Evolutionary conservation across 2,329 filamentous ascomycete genomes (phyloP), one percentile per base, ranked within the genome.

Genomic region (Capronia americana): DNA sequence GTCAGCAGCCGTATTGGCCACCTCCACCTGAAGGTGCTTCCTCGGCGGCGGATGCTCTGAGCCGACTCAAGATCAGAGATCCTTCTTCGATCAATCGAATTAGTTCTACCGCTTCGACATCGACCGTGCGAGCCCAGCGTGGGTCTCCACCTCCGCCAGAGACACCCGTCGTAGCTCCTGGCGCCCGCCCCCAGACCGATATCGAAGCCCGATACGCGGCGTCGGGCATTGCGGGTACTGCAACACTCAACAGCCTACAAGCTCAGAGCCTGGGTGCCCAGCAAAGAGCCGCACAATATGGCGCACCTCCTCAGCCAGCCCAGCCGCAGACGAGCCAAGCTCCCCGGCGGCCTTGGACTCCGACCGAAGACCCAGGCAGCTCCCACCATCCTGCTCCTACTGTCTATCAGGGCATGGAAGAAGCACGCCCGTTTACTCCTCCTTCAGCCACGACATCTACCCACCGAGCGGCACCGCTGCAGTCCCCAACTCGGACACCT

Each of bases 141-240:
- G 95, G 95, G 51, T 98, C 94, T 30, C 95, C 95, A 4, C 94
- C 95, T 4, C 95, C 95, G 1, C 95, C 95, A 8, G 94, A 98
- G 77, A 98, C 95, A 0, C 92, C 95, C 34, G 85, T 94, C 68
- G 86, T 90, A 32, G 91, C 90, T 48, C 91, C 90, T 1, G 88
- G 87, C 20, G 58, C 53, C 50, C 61, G 72, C n/a, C 87, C 90
- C 1, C 88, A 88, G 61, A 92, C 91, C 48, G 92, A 92, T 63
- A 97, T 97, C 73, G 93, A 97, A 77, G 92, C 92, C 58, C 88
- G 93, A 63, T 97, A 96, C 83, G 93, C 93, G 2, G 92, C 93
- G 2, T 91, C 93, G 30, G 93, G 93, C 41, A 97, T 97, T 70
- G 92, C 93, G 2, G 93, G 93, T 2, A 90, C 92, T 0, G 90